Conservation (phyloP, 1,284 basidiomycete genomes). For the Peniophora sp. region DNA sequence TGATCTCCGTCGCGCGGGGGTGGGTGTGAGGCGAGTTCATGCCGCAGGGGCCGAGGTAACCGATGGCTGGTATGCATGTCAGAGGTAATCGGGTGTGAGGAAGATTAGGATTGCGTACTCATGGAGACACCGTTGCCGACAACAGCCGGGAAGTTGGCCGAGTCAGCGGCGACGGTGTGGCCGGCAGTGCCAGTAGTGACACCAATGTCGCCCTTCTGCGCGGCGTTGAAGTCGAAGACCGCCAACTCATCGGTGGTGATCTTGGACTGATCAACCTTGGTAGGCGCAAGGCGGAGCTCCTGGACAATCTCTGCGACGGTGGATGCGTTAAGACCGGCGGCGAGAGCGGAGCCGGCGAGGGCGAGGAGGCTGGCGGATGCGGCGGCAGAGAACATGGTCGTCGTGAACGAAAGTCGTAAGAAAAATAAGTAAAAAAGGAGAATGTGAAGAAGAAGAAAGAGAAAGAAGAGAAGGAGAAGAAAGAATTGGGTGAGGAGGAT, state of each 20-base stretch:
- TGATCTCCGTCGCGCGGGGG: slow-evolving; percentile 28
- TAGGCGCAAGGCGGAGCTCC: slow-evolving; percentile 12
- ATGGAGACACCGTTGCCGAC: neutral
- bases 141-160: neutral
- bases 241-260: slow-evolving; percentile 14
- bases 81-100: neutral
- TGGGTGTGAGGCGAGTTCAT: slow-evolving; percentile 31
- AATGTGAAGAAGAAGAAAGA: slow-evolving; percentile 3
- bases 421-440: neutral
- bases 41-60: slow-evolving; percentile 17
- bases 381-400: neutral
- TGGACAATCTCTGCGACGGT: slow-evolving; percentile 1
- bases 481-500: neutral
- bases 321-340: slow-evolving; percentile 1
- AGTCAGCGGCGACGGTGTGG: neutral
- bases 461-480: neutral
- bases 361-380: slow-evolving; percentile 6
- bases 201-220: neutral
- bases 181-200: neutral
- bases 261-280: slow-evolving; percentile 15
- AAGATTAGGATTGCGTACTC: neutral
- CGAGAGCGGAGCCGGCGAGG: slow-evolving; percentile 8
- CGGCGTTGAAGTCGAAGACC: neutral
- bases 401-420: neutral
- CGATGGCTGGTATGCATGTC: slow-evolving; percentile 5